These are phyloP conservation scores for Myochromella boudieri DNA, from an alignment of 768 basidiomycete species.

Conservation along the genomic window DNA sequence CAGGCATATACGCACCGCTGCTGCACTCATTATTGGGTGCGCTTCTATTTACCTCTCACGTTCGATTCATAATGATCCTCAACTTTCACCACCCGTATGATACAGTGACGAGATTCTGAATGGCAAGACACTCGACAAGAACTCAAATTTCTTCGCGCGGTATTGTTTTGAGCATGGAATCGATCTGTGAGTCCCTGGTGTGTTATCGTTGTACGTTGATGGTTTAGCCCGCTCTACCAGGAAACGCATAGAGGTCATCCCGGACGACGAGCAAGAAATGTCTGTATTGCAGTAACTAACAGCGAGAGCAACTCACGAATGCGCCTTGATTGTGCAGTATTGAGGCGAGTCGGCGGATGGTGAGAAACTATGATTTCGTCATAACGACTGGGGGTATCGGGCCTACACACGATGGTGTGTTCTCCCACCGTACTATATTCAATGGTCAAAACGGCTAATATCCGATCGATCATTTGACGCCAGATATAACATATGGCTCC, in stretches of 20 bases:
- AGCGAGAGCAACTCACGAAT: neutral
- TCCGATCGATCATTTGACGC: neutral
- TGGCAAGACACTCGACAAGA: constrained; percentile 83
- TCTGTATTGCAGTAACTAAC: constrained; percentile 32
- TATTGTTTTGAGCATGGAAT: constrained; percentile 89
- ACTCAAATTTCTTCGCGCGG: constrained; percentile 84
- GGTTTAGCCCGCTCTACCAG: constrained; percentile 34
- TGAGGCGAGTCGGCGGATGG: constrained; percentile 84
- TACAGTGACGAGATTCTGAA: constrained; percentile 88
- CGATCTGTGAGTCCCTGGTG: constrained; percentile 53
- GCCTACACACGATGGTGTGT: constrained; percentile 83
- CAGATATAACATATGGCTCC: constrained; percentile 88
- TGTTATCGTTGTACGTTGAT: neutral
- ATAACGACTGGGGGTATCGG: constrained; percentile 91
- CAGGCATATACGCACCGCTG: constrained; percentile 70
- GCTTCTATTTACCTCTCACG: constrained; percentile 15
- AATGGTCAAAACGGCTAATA: neutral
- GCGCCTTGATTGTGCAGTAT: constrained; percentile 42
- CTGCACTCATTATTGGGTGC: constrained; percentile 75
- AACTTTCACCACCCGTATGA: neutral
- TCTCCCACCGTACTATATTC: neutral
- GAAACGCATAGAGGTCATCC: constrained; percentile 87
- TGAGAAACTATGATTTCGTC: constrained; percentile 82
- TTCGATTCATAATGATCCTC: neutral
- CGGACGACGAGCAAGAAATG: constrained; percentile 92